Base-by-base conservation (phyloP, 805 yeast genomes). In the Yarrowia keelungensis region DNA sequence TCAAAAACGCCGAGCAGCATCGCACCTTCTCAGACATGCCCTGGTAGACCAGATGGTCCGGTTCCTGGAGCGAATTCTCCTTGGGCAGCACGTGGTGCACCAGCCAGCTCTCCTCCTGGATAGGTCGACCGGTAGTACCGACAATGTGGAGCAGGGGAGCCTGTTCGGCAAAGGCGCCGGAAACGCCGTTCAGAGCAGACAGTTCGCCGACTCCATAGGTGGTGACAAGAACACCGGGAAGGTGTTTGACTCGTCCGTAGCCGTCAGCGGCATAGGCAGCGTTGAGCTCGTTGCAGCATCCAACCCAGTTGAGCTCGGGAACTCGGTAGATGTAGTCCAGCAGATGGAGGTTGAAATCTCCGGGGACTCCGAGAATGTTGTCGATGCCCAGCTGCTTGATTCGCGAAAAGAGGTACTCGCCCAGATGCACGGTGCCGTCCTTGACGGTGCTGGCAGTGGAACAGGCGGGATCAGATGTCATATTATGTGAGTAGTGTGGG, bases 241-340 rank as follows among this genome's bases (percentile, higher is more conserved):
- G 83, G 61, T 83, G 81, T 38, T 87, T 82, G 51, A 81, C 81
- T 70, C 94, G 84, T 19, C 95, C 86, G 74, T 91, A 93, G 5
- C 97, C 98, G 77, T 93, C 97, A 8, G 94, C 93, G 7, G 95
- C 87, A 76, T 93, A 92, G 9, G 96, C 95, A 3, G 95, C 89
- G 75, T 92, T 93, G 71, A 92, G 82, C 79, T 92, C 98, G 75
- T 92, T 92, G 80, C 97, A 91, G 70, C 87, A 86, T 32, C 97
- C 97, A 59, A 90, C 82, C 91, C 96, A 92, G 67, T 85, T 79
- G 72, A 89, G 76, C 10, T 80, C 81, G 7, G 84, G 82, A 53
- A 76, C 78, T 36, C 73, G 72, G 72, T 74, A 73, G 69, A 81
- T 72, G 71, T 75, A 76, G 74, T 81, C 84, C 36, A 81, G 78